A percentile compares a stretch with the other conserved stretches of the same genome.
Evolutionary conservation across 768 basidiomycete genomes (phyloP).

Genomic region (Leccinum longicurvipes): DNA sequence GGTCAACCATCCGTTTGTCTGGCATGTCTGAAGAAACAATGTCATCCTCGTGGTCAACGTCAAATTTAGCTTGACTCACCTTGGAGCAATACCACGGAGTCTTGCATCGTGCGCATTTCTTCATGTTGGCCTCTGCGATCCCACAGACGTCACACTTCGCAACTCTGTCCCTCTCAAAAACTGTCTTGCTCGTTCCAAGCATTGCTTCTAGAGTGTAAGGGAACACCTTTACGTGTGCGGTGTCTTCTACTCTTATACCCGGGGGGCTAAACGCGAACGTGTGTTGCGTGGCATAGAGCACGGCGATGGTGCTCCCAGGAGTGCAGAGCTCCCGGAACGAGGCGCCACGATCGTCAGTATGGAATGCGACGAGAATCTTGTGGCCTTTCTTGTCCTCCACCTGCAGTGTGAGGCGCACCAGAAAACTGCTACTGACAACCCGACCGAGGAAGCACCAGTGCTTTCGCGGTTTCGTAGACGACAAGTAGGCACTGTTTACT

Average conservation of each 20-base stretch:
- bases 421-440: conserved; percentile 21
- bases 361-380: conserved; percentile 26
- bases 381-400: conserved; percentile 30
- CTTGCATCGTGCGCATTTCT: conserved; percentile 29
- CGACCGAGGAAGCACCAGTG: conserved; percentile 32
- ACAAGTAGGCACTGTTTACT: conserved; percentile 15
- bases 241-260: conserved; percentile 28
- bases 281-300: conserved; percentile 31
- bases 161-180: conserved; percentile 19
- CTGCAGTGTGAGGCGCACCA: conserved; percentile 28
- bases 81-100: conserved; percentile 30
- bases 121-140: conserved; percentile 13
- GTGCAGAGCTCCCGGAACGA: conserved; percentile 19
- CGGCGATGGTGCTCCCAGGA: conserved; percentile 30
- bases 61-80: conserved; percentile 10
- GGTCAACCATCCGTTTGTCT: conserved; percentile 17
- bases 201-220: conserved; percentile 26
- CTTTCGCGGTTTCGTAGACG: conserved; percentile 24
- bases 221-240: conserved; percentile 23
- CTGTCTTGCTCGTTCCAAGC: conserved; percentile 20
- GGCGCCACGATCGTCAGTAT: conserved; percentile 30
- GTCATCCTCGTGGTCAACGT: conserved; percentile 4
- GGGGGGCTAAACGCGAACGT: conserved; percentile 29
- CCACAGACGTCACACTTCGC: conserved; percentile 25
- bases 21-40: conserved; percentile 18